phyloP scores from a whole-genome alignment of 441 rosid genomes.

The Mallotus repandus region DNA sequence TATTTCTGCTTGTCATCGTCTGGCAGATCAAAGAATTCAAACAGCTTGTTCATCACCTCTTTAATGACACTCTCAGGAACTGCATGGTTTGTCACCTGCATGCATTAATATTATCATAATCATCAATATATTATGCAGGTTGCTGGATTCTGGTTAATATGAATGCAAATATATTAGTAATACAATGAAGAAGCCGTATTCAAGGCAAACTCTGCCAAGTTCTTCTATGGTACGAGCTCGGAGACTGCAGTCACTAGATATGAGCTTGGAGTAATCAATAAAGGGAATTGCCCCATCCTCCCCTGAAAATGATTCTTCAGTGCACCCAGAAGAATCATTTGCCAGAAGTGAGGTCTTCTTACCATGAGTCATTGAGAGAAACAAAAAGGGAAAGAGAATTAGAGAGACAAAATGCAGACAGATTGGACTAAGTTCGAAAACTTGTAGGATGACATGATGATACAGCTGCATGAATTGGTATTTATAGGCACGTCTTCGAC shows the following conservation, averaged over 20 bases:
- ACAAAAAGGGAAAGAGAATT: too few species aligned
- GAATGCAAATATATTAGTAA: neutral
- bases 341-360: neutral
- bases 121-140: too few species aligned
- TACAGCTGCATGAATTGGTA: neutral
- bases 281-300: conserved; percentile 3
- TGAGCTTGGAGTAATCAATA: conserved; percentile 19
- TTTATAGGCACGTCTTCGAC: too few species aligned
- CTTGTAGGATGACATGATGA: conserved; percentile 16
- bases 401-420: too few species aligned
- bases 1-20: conserved; percentile 22
- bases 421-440: too few species aligned
- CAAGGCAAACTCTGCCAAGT: conserved; percentile 7
- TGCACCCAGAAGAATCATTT: neutral
- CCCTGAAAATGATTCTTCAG: neutral
- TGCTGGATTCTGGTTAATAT: too few species aligned
- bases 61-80: conserved; percentile 3
- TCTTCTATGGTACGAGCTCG: conserved; percentile 5
- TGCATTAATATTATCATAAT: neutral
- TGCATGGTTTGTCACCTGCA: conserved; percentile 19
- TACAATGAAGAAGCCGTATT: conserved; percentile 23
- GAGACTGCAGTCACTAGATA: conserved; percentile 6
- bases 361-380: neutral
- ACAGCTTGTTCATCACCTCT: neutral
- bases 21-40: conserved; percentile 15